Base-by-base conservation (phyloP, 192 early-diverging fungal species). In the Coemansia sp. region DNA sequence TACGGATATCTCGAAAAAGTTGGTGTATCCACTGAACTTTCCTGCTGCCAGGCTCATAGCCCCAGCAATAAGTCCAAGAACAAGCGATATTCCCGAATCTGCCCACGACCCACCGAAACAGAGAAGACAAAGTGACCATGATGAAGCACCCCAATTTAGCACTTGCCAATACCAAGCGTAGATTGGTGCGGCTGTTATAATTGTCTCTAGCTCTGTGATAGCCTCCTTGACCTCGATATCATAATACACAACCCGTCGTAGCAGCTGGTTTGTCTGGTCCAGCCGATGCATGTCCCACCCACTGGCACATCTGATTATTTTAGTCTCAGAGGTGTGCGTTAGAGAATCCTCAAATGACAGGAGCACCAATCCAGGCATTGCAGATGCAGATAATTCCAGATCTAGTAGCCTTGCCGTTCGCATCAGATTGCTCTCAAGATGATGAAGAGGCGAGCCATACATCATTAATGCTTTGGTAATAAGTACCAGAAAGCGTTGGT, bases 321-420 rank as follows among this genome's bases (percentile, higher is more conserved):
- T 88, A 2, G 88, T 91, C 60, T 91, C 89, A 8, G 88, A 88
- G 4, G 88, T 89, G 55, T 91, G 89, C 4, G 87, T 91, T 22
- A 82, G 75, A 1, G 82, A 83, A 66, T 91, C 89, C 31, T 86
- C 80, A 53, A 91, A 91, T 3, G 85, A 83, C 14, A 89, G 41
- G 2, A 91, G 79, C 62, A 91, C 85, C 23, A 89, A 74, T 32
- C 88, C 87, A 49, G 89, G 89, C 9, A 89, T 53, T 47, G 88
- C 86, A 1, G 89, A 80, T 12, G 84, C 87, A 21, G 86, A 85
- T 31, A 85, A 65, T 52, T 90, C 85, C 16, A 90, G 74, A 32
- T 85, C 84, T 14, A 90, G 65, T 0, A 81, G 65, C 23, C 66
- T 58, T 4, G 89, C 83, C 10, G 85, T 78, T 19, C 84, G 69